A percentile compares a stretch with the other conserved stretches of the same genome.
phyloP scores from a whole-genome alignment of 768 basidiomycete species.

The Pleurotus platypus region DNA sequence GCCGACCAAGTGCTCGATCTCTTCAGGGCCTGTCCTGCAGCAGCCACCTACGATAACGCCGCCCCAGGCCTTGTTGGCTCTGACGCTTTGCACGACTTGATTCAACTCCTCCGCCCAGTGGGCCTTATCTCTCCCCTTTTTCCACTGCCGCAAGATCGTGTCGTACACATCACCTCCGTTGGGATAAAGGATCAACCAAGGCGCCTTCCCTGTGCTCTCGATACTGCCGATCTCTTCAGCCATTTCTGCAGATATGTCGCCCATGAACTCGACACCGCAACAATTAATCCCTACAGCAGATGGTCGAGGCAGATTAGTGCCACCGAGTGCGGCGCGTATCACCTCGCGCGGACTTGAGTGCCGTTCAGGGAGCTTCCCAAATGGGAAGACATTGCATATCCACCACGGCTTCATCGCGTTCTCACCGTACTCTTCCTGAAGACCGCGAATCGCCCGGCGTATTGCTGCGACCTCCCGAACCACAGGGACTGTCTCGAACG shows the following conservation, averaged over 20 bases:
- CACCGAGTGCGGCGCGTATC: constrained; percentile 34
- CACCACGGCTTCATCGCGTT: constrained; percentile 61
- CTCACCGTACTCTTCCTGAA: constrained; percentile 22
- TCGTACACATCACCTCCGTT: constrained; percentile 64
- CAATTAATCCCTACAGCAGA: constrained; percentile 75
- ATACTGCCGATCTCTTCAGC: constrained; percentile 15
- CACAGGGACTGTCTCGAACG: constrained; percentile 79
- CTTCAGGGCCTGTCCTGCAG: constrained; percentile 11
- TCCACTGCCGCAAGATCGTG: constrained; percentile 41
- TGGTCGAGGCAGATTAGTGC: constrained; percentile 25
- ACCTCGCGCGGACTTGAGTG: constrained; percentile 31
- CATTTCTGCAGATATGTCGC: constrained; percentile 35
- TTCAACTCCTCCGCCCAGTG: constrained; percentile 11
- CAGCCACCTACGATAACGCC: constrained; percentile 13
- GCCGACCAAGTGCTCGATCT: constrained; percentile 1
- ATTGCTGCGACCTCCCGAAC: constrained; percentile 63
- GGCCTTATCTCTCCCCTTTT: not conserved
- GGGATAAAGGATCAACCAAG: constrained; percentile 69
- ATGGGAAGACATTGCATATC: constrained; percentile 65
- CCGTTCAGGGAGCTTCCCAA: constrained; percentile 42
- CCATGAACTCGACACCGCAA: constrained; percentile 45
- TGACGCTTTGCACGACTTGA: not conserved
- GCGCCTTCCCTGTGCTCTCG: constrained; percentile 17
- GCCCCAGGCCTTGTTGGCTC: constrained; percentile 4
- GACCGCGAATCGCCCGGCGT: constrained; percentile 47